Base-by-base conservation (phyloP, 257 asterid species). In the Ehretia macrophylla region DNA sequence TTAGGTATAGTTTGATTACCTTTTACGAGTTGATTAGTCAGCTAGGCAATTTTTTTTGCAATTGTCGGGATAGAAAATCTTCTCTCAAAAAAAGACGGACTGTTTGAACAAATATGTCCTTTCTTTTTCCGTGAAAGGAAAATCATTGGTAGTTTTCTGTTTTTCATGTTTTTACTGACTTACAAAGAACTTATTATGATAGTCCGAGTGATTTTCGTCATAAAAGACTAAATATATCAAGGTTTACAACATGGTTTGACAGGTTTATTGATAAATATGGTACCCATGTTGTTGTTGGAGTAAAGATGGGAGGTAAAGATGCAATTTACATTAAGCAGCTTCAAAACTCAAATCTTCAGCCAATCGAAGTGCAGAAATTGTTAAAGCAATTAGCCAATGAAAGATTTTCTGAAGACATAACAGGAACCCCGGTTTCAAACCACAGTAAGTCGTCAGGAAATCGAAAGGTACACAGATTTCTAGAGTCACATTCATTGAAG, bases 301-400 rank as follows among this genome's bases (percentile, higher is more conserved):
- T 86, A 51, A 92, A 83, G 79, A 92, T 88, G 97, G 99, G 97
- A 76, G 99, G 99, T 63, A 88, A 92, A 76, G 99, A 92, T 75
- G 99, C 81, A 48, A 72, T 92, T 65, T 95, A 88, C 72, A 69
- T 88, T 13, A 92, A 92, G 84, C 99, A 92, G 81, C 99, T 92
- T 72, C 85, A 76, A 44, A 83, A 60, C 57, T 92, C 99, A 61
- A 79, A 59, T 77, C 91, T 82, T 56, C 82, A 79, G 78, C 79
- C 91, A 4, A 37, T 69, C 50, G 96, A 88, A 71, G 94, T 92
- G 76, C 97, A 84, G 91, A 81, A 76, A 62, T 73, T 88, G 69
- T 70, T 92, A 71, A 92, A 92, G 88, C 76, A 84, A 77, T 69
- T 88, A 55, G 92, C 96, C 38, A 95, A 88, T 71, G 87, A 84